Evolutionary conservation across 1,284 basidiomycete species (phyloP).

Genomic region (Apiotrichum akiyoshidainum): DNA sequence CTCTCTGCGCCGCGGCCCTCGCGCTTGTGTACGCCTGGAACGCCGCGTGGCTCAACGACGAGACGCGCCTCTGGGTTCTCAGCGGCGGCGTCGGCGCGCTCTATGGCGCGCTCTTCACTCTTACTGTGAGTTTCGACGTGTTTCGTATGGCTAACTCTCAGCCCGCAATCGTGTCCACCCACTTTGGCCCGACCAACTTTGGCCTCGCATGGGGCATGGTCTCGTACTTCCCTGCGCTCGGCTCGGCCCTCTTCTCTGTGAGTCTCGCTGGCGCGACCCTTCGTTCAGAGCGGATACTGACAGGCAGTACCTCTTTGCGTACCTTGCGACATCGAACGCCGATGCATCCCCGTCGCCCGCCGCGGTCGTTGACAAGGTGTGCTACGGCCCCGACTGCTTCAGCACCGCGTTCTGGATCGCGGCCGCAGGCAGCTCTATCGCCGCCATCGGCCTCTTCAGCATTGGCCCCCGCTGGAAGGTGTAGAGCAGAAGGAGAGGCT

Average conservation of each 20-base stretch:
- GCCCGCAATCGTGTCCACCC: constrained; percentile 45
- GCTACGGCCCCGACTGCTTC: constrained; percentile 48
- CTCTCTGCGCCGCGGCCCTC: constrained; percentile 31
- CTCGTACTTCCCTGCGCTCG: constrained; percentile 47
- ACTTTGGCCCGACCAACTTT: constrained; percentile 50
- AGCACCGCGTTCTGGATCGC: constrained; percentile 39
- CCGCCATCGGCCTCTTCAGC: constrained; percentile 32
- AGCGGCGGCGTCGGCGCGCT: constrained; percentile 45
- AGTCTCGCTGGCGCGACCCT: constrained; percentile 28
- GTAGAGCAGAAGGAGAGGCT: constrained; percentile 17
- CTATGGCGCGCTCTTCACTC: constrained; percentile 50
- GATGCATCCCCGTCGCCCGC: not conserved
- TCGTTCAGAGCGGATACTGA: constrained; percentile 18
- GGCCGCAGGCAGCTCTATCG: constrained; percentile 36
- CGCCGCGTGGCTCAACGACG: constrained; percentile 35
- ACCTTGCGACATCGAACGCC: not conserved
- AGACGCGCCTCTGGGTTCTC: constrained; percentile 41
- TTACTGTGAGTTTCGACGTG: constrained; percentile 35
- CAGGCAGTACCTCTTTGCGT: constrained; percentile 8
- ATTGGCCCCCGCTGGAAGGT: constrained; percentile 46
- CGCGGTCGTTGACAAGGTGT: constrained; percentile 25
- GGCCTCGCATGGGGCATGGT: constrained; percentile 52
- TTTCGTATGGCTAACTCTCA: constrained; percentile 7
- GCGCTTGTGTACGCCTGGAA: constrained; percentile 40
- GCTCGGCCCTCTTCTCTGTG: constrained; percentile 46